Percentiles rank a stretch among this genome's conserved stretches.
Conservation (phyloP, 1,284 basidiomycete species). For the Coniophora puteana region DNA sequence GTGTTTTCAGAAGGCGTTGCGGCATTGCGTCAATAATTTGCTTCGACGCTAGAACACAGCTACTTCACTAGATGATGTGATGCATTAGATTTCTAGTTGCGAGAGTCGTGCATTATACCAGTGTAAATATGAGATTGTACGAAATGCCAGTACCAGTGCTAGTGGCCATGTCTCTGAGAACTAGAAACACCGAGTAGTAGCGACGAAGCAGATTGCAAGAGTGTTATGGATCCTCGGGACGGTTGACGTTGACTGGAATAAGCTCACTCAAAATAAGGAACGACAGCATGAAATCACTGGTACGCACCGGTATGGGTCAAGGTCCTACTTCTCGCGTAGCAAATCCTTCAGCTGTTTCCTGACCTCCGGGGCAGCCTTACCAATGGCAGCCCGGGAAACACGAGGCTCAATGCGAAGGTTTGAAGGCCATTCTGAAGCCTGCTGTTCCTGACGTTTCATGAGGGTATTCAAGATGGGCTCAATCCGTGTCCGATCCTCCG, state of each 20-base stretch:
- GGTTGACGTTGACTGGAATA: background rate
- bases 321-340: conserved; percentile 34
- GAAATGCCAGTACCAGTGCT: background rate
- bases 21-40: background rate
- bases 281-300: background rate
- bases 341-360: conserved; percentile 33
- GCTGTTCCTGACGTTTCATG: conserved; percentile 32
- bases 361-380: conserved; percentile 31
- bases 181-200: background rate
- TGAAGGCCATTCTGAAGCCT: conserved; percentile 34
- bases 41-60: background rate
- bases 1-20: conserved; percentile 50
- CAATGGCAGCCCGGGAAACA: conserved; percentile 32
- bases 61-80: background rate
- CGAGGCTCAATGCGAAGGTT: conserved; percentile 44
- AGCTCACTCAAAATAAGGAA: background rate
- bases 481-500: conserved; percentile 27
- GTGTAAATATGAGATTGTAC: background rate
- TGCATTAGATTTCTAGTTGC: no score
- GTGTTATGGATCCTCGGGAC: no score
- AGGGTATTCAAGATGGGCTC: conserved; percentile 36
- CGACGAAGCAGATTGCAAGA: background rate
- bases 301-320: no score
- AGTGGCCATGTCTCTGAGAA: background rate
- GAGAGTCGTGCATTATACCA: no score